A percentile compares a stretch with the other conserved stretches of the same genome.
Conservation (phyloP, 192 early-diverging fungal species). For the Mortierella claussenii region DNA sequence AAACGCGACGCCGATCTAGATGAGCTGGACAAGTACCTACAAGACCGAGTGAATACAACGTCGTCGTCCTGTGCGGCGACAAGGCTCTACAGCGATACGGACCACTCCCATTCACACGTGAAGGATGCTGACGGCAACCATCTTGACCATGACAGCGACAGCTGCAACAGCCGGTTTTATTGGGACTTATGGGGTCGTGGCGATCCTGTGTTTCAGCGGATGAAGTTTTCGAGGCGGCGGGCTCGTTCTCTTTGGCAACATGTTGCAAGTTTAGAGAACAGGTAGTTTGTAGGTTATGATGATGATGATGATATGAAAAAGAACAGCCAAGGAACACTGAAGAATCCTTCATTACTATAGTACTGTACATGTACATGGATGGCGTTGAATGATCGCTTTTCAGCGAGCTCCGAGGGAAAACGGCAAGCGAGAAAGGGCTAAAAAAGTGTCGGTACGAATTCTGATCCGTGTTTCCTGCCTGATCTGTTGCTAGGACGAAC, state of each 20-base stretch:
- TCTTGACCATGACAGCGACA: slow-evolving; percentile 29
- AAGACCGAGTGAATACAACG: background rate
- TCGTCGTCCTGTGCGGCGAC: too few species aligned
- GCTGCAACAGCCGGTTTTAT: slow-evolving; percentile 33
- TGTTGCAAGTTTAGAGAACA: slow-evolving; percentile 4
- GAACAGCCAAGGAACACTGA: too few species aligned
- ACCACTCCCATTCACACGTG: too few species aligned
- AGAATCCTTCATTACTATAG: too few species aligned
- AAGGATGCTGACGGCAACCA: too few species aligned
- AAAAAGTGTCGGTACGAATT: background rate
- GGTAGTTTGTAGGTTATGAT: too few species aligned
- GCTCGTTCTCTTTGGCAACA: slow-evolving; percentile 33
- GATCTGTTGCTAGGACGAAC: background rate
- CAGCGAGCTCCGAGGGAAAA: too few species aligned
- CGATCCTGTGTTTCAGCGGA: slow-evolving; percentile 9
- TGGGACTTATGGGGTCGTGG: slow-evolving; percentile 26
- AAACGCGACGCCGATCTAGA: slow-evolving; percentile 37
- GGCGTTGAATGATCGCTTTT: too few species aligned
- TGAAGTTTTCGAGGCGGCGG: slow-evolving; percentile 32
- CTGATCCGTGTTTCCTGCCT: background rate
- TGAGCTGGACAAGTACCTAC: slow-evolving; percentile 29
- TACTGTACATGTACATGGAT: too few species aligned
- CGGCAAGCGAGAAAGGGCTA: too few species aligned
- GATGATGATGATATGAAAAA: too few species aligned
- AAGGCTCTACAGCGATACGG: too few species aligned